phyloP scores from a whole-genome alignment of 371 early-diverging fungal genomes.

The Rhizopus arrhizus region DNA sequence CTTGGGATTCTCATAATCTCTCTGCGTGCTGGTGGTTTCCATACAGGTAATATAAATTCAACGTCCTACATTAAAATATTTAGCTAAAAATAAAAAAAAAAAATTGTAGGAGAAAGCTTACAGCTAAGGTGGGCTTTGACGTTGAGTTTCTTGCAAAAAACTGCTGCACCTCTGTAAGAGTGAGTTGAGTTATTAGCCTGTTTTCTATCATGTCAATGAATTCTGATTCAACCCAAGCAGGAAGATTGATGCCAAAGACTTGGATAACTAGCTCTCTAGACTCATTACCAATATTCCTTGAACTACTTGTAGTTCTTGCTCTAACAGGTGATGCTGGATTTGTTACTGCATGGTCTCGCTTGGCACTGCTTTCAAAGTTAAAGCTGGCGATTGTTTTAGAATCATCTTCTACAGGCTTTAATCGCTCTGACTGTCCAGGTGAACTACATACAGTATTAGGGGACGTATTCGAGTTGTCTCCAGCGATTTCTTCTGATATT shows the following conservation, averaged over 20 bases:
- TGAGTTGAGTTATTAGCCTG: slow-evolving; percentile 63
- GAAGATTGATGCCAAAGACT: slow-evolving; percentile 75
- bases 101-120: slow-evolving; percentile 27
- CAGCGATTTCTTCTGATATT: slow-evolving; percentile 36
- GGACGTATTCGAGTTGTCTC: slow-evolving; percentile 8
- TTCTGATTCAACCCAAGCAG: slow-evolving; percentile 67
- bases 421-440: slow-evolving; percentile 8
- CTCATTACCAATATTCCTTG: slow-evolving; percentile 8
- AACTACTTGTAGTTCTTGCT: slow-evolving; percentile 23
- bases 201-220: slow-evolving; percentile 69
- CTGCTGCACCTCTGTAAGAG: slow-evolving; percentile 66
- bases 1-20: slow-evolving; percentile 57
- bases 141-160: slow-evolving; percentile 72
- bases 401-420: slow-evolving; percentile 18
- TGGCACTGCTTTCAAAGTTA: slow-evolving; percentile 1
- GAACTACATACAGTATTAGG: slow-evolving; percentile 19
- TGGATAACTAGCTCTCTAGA: slow-evolving; percentile 64
- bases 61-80: slow-evolving; percentile 51
- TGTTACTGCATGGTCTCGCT: slow-evolving; percentile 15
- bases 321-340: slow-evolving; percentile 17
- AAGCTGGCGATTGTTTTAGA: slow-evolving; percentile 10
- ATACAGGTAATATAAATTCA: slow-evolving; percentile 65
- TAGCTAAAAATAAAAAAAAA: background rate
- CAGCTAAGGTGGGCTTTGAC: slow-evolving; percentile 67
- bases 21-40: slow-evolving; percentile 39